Evolutionary conservation across 352 stramenopile genomes (phyloP).

Genomic region (Globisporangium apiculatum): DNA sequence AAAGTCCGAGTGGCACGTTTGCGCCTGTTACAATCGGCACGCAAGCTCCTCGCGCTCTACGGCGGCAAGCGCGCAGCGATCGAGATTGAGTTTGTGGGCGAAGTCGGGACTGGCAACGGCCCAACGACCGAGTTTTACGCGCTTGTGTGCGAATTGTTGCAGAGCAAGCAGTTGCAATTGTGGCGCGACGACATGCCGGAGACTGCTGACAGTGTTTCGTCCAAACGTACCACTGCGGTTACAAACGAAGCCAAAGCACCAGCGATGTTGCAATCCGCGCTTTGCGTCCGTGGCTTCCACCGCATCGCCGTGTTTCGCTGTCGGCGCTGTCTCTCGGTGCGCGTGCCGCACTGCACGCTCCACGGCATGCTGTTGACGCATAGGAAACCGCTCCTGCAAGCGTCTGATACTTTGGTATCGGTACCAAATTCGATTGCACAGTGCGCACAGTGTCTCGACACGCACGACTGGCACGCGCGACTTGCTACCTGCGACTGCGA

Average conservation of each 20-base stretch:
- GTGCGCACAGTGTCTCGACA: conserved; percentile 45
- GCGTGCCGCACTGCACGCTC: conserved; percentile 39
- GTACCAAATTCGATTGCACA: conserved; percentile 21
- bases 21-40: conserved; percentile 54
- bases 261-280: conserved; percentile 7
- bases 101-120: conserved; percentile 67
- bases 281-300: conserved; percentile 63
- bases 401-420: conserved; percentile 6
- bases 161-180: conserved; percentile 44
- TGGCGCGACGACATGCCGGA: conserved; percentile 49
- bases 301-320: conserved; percentile 65
- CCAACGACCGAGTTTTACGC: conserved; percentile 79
- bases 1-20: conserved; percentile 67
- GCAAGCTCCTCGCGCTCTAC: conserved; percentile 69
- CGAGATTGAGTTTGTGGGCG: conserved; percentile 74
- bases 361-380: conserved; percentile 47
- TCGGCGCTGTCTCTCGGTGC: conserved; percentile 32
- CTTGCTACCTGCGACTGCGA: conserved; percentile 24
- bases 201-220: conserved; percentile 11
- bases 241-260: neutral
- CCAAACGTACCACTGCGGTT: neutral
- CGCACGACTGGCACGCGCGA: conserved; percentile 31
- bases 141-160: conserved; percentile 64
- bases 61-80: conserved; percentile 70
- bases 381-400: conserved; percentile 24